Base-by-base conservation (phyloP, 371 early-diverging fungal genomes). In the Nosema muscidifuracis region DNA sequence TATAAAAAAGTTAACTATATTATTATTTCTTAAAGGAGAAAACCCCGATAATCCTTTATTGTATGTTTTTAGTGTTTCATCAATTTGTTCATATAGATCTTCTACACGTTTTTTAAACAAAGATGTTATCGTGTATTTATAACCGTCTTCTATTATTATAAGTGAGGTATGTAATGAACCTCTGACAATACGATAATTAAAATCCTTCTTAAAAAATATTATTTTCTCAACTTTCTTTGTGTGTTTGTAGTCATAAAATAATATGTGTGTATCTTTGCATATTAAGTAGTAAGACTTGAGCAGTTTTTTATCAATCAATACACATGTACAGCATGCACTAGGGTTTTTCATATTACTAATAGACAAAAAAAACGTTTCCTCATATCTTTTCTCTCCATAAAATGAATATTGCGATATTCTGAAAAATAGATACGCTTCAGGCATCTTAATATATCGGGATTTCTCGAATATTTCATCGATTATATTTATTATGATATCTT, bases 1-100 rank as follows among this genome's bases (percentile, higher is more conserved):
- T 16, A 92, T 83, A 78, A 85, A 90, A 76, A 84, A 90, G 44
- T 87, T 85, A 18, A 87, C 87, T 60, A 69, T 38, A 20, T 34
- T 38, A 20, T 43, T n/a, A 13, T 34, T 20, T 33, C 60, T 61
- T 31, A 60, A 10, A 7, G 61, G 61, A 3, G 43, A 26, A 43
- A 58, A 69, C 12, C 13, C n/a, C n/a, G 24, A 40, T 22, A 26
- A 12, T 15, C 36, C 2, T 15, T 10, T 6, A 50, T 30, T 24
- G 18, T 67, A 18, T 13, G 4, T 38, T 40, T 31, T 18, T 18
- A 55, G 6, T n/a, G 50, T 28, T 7, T 47, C 24, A 9, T 18
- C 38, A 34, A 65, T 53, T 42, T 67, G 36, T 6, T 33, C n/a
- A 36, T 43, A 36, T 55, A 67, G 51, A 20, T 30, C 30, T 18